Base-by-base conservation (phyloP, 352 stramenopile species). In the Phytopythium chamaehyphon region DNA sequence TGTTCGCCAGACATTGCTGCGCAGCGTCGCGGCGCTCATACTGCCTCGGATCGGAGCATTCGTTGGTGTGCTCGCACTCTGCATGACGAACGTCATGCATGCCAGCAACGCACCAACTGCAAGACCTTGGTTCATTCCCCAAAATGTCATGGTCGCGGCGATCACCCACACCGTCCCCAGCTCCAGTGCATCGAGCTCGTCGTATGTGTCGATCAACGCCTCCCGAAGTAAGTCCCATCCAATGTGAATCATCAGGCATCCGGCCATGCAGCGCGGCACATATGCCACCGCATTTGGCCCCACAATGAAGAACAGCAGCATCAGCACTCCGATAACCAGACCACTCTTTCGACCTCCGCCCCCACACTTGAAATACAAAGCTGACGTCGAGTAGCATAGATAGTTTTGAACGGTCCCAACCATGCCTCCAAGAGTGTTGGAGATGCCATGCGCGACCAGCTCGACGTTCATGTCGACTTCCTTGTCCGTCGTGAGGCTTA, bases 391-490 rank as follows among this genome's bases (percentile, higher is more conserved):
- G 55, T 95, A 95, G 69, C 84, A 92, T 19, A 98, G 72, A 46
- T 97, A 97, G 60, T 96, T 98, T 51, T 96, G 90, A 3, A 96
- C 71, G 38, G 85, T 93, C 33, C 87, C 92, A 26, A 73, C 83
- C 0, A 97, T 40, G 26, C 90, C 92, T n/a, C 73, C 76, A 16
- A 97, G 50, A 0, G 75, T 76, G 64, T 98, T 98, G 19, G 87
- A 96, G 58, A 93, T 91, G 24, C 93, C 93, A 59, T 98, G 93
- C 15, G 88, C 86, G 4, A 97, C 78, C 14, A 98, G 75, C 55
- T 98, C 93, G 22, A 85, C 73, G 57, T 98, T 97, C 57, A 98
- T 97, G 63, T 97, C 88, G 44, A 80, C 76, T 60, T 98, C 90
- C 33, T 78, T 76, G 60, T 84, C 80, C 1, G 76, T 92, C 5